Percentiles rank a stretch among this genome's conserved stretches.
phyloP scores from a whole-genome alignment of 345 rosid species.

The Carallia brachiata region DNA sequence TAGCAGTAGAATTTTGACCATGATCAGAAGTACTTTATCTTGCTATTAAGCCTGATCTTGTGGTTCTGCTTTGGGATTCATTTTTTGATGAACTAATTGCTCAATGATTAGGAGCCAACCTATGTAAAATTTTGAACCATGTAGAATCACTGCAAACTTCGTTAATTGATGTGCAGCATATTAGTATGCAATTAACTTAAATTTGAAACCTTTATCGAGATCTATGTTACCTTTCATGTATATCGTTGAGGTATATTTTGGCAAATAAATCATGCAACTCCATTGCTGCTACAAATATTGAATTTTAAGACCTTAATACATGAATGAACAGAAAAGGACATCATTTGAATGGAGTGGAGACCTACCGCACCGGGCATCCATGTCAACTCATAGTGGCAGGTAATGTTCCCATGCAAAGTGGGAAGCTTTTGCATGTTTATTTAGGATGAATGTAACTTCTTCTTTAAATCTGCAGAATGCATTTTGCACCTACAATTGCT shows the following conservation, averaged over 20 bases:
- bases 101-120: background rate
- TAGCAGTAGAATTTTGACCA: conserved; percentile 4
- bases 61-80: background rate
- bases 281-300: background rate
- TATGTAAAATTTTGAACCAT: background rate
- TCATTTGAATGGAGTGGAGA: conserved; percentile 18
- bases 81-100: background rate
- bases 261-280: background rate
- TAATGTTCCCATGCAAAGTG: background rate
- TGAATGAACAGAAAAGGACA: conserved; percentile 19
- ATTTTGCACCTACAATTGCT: conserved; percentile 46
- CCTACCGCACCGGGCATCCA: conserved; percentile 3
- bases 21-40: background rate
- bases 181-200: background rate
- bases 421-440: background rate
- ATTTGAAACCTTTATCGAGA: background rate
- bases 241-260: too few species aligned
- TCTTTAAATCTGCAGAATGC: conserved; percentile 31
- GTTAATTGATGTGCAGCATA: background rate
- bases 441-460: background rate
- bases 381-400: conserved; percentile 18
- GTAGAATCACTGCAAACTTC: background rate
- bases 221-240: background rate
- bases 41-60: too few species aligned
- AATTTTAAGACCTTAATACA: background rate